Percentiles rank a stretch among this genome's conserved stretches.
Evolutionary conservation across 768 basidiomycete genomes (phyloP).

Genomic region (Kondoa malvinella): DNA sequence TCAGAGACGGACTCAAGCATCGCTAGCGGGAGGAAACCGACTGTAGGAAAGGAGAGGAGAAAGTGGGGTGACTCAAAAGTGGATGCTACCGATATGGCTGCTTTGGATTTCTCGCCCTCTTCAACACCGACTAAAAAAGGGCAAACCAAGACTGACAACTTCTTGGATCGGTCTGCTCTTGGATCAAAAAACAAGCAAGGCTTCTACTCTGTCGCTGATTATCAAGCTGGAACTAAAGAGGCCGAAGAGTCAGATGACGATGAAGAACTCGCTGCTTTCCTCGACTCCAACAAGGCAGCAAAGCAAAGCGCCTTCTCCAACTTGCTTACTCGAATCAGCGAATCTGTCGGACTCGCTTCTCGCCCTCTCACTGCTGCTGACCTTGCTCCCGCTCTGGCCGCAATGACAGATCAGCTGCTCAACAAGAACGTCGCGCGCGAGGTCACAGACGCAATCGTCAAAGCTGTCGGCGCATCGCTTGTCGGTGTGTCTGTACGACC

Average conservation of each 20-base stretch:
- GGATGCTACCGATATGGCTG: conserved; percentile 75
- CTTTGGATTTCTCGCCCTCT: conserved; percentile 71
- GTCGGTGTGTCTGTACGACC: conserved; percentile 61
- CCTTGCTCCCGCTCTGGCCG: conserved; percentile 67
- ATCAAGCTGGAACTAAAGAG: conserved; percentile 43
- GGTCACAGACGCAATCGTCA: conserved; percentile 84
- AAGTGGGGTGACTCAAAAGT: conserved; percentile 81
- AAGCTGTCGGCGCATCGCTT: conserved; percentile 74
- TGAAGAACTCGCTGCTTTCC: conserved; percentile 29
- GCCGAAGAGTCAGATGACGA: conserved; percentile 38
- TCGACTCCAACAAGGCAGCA: conserved; percentile 11
- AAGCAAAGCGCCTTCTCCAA: conserved; percentile 9
- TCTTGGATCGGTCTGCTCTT: conserved; percentile 40
- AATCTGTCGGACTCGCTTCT: conserved; percentile 34
- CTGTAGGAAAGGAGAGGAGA: conserved; percentile 54
- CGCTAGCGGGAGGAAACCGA: conserved; percentile 33
- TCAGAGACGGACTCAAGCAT: not conserved
- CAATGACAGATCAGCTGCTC: conserved; percentile 97
- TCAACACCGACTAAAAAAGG: conserved; percentile 24
- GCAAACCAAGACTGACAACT: conserved; percentile 4
- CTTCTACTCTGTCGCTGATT: conserved; percentile 59
- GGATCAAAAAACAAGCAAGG: conserved; percentile 57
- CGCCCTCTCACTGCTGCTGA: conserved; percentile 68
- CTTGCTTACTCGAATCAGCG: conserved; percentile 23
- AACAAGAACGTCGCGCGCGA: conserved; percentile 95